phyloP scores from a whole-genome alignment of 805 yeast species.

The Hanseniaspora osmophila region DNA sequence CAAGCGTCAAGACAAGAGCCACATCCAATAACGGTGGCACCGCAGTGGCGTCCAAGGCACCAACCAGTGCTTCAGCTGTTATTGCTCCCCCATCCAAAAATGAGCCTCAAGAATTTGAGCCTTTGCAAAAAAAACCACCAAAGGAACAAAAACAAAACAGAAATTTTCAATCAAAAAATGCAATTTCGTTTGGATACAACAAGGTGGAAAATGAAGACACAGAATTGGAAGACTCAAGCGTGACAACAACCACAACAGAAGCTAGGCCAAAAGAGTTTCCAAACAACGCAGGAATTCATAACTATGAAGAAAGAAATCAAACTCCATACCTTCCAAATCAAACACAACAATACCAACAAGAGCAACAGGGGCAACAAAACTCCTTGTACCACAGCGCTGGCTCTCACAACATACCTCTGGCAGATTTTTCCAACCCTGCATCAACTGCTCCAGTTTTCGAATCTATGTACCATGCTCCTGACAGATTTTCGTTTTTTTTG shows the following conservation, averaged over 20 bases:
- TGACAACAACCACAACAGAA: background rate
- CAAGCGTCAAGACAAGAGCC: background rate
- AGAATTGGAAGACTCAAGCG: background rate
- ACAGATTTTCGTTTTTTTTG: slow-evolving; percentile 71
- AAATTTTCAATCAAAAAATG: slow-evolving; percentile 6
- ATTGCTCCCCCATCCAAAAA: background rate
- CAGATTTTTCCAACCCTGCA: background rate
- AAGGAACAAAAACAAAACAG: background rate
- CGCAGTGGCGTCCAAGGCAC: background rate
- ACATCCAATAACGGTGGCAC: no score
- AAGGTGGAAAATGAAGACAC: slow-evolving; percentile 23
- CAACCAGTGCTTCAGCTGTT: background rate
- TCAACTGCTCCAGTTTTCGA: background rate
- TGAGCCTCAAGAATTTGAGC: slow-evolving; percentile 8
- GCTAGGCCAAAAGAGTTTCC: background rate
- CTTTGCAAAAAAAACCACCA: slow-evolving; percentile 15
- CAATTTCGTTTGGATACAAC: slow-evolving; percentile 28
- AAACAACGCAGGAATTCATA: no score
- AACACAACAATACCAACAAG: background rate
- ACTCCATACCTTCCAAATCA: background rate
- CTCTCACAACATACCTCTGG: no score
- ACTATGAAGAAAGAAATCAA: background rate
- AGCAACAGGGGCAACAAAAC: no score
- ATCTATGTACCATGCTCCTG: slow-evolving; percentile 32
- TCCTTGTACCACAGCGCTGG: no score